Evolutionary conservation across 176 grass and related monocot species (phyloP).

Genomic region (Rhynchospora tenuis): DNA sequence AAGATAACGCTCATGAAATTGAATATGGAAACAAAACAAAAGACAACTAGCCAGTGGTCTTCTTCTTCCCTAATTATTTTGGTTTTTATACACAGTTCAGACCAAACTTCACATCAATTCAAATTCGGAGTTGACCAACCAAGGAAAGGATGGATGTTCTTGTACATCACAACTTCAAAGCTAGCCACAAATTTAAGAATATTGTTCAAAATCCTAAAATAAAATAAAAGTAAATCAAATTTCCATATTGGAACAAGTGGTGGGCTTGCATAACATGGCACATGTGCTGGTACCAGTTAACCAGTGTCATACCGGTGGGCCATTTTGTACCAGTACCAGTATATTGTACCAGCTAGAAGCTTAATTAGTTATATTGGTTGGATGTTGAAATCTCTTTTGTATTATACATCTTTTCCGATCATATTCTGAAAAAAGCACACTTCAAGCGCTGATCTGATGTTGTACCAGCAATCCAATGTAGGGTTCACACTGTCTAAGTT

Average conservation of each 20-base stretch:
- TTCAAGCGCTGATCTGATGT: neutral
- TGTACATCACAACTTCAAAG: neutral
- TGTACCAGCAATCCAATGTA: neutral
- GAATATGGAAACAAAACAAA: constrained; percentile 10
- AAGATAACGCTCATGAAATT: neutral
- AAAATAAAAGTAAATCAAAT: neutral
- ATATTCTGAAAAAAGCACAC: neutral
- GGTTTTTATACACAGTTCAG: constrained; percentile 3
- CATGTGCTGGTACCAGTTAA: neutral
- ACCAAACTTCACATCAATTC: constrained; percentile 18
- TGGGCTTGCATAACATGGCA: neutral
- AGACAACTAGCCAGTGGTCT: neutral
- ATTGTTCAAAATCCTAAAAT: neutral
- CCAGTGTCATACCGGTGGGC: neutral
- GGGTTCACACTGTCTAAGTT: neutral
- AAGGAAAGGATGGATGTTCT: neutral
- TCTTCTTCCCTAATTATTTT: constrained; percentile 10
- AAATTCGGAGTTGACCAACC: neutral
- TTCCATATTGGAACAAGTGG: neutral
- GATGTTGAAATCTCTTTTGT: neutral
- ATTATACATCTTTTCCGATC: neutral
- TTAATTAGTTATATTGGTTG: neutral
- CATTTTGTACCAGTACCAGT: neutral
- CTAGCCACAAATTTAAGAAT: neutral
- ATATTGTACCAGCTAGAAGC: neutral